Base-by-base conservation (phyloP, 148 eudicot genomes). In the Talinum fruticosum region DNA sequence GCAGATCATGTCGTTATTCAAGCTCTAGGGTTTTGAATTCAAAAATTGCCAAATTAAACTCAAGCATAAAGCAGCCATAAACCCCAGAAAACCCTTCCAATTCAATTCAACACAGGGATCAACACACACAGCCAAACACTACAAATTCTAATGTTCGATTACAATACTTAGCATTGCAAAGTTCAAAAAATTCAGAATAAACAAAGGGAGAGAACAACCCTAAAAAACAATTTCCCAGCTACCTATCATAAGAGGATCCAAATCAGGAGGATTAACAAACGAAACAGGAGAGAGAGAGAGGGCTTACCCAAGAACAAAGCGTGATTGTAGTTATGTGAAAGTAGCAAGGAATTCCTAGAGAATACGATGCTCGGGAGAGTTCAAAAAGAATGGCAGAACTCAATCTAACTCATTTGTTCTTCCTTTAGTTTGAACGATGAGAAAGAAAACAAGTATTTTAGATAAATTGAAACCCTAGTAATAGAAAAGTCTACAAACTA, bases 241-340 rank as follows among this genome's bases (percentile, higher is more conserved):
- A 2, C 51, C 67, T n/a, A 61, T 26, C 3, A 69, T 69, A 18
- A 69, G 18, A 70, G 5, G 38, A 3, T 41, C 13, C 29, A 53
- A 53, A 37, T n/a, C 4, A 65, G 28, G 18, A 35, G 24, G 36
- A 69, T 51, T 19, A 69, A 36, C 28, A 53, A 69, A 35, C 23
- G 3, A 47, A 45, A 21, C 45, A 67, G 62, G 41, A 26, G 41
- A 8, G 69, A 34, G n/a, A n/a, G 15, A 37, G 13, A 41, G 47
- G 8, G 41, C 61, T 30, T 78, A 71, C 75, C n/a, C 75, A 6
- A 61, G 70, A 44, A 38, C 53, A 24, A 7, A 71, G 79, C 36
- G 74, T 51, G 67, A 76, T 76, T n/a, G 49, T 34, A 32, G 24
- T 32, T 38, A 64, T 16, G 33, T 18, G 19, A 38, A 28, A 45